These are phyloP conservation scores for Schizophyllum amplum DNA, from an alignment of 1,284 basidiomycete species.

Conservation along the genomic window DNA sequence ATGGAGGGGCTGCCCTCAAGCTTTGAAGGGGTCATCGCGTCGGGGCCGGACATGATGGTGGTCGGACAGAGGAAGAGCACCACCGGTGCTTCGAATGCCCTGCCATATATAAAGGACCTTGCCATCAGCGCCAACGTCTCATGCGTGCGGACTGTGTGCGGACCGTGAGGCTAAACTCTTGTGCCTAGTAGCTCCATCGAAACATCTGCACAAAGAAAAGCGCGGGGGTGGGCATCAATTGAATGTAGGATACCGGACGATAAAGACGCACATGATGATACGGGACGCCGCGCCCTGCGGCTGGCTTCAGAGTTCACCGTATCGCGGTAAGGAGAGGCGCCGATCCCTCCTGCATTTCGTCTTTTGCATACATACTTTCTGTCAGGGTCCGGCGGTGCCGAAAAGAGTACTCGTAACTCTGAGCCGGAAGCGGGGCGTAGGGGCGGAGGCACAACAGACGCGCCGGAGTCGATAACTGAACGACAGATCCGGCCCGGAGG, in stretches of 20 bases:
- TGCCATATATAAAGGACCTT: background rate
- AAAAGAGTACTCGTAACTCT: no score
- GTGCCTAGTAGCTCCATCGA: background rate
- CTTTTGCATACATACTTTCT: background rate
- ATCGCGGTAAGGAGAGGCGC: background rate
- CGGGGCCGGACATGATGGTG: background rate
- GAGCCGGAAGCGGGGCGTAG: no score
- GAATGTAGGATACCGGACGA: background rate
- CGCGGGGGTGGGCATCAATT: background rate
- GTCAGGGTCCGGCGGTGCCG: no score
- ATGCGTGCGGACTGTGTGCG: background rate
- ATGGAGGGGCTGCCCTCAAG: constrained; percentile 11
- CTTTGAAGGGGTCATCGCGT: background rate
- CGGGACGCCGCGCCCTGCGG: no score
- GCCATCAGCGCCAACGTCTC: background rate
- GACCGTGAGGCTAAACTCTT: background rate
- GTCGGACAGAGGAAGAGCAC: background rate
- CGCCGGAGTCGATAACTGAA: no score
- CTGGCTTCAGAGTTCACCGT: no score
- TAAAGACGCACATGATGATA: background rate
- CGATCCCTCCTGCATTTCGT: background rate
- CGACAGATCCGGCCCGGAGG: no score
- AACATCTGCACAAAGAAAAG: background rate
- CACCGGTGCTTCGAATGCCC: background rate
- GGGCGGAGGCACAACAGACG: no score